Base-by-base conservation (phyloP, 345 rosid genomes). In the Mallotus nudiflorus region DNA sequence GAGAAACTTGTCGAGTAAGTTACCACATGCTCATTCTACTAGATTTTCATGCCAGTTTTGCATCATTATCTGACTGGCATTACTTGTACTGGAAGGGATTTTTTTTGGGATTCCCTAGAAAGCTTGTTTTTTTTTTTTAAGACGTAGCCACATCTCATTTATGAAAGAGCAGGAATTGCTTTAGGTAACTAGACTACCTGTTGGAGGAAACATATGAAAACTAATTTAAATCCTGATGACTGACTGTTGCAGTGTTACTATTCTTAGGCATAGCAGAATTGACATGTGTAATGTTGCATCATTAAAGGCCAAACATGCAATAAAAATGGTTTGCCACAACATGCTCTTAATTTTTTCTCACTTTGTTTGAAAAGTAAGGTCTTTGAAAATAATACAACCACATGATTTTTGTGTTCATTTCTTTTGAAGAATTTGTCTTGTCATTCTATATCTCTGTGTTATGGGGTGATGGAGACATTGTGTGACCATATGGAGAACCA, bases 1-100 rank as follows among this genome's bases (percentile, higher is more conserved):
- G 94, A 65, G 97, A 92, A 80, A 85, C 96, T 60, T 90, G 97
- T 82, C 88, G 77, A 71, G 98, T 90, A 85, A 84, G 97, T 80
- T 59, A 29, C 6, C 9, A n/a, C 49, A 16, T 24, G 7, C 13
- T 29, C 54, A 27, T 12, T 19, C 16, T 54, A 16, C 55, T 46
- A 5, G 12, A 14, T 20, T 31, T 46, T 6, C 16, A 29, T 48
- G 68, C 56, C 42, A 8, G 1, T 48, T 16, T 19, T n/a, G 9
- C 29, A 11, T 66, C n/a, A 15, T 15, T 24, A 5, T 40, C 66
- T 24, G 6, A 39, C 42, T 39, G 42, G 6, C 9, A 4, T 39
- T 39, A 39, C 4, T 39, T 39, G 42, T 39, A 39, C 42, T 4
- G 42, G 42, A 39, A 39, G 9, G 6, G 4, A 4, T 39, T 39